phyloP scores from a whole-genome alignment of 2,329 filamentous ascomycete species.

The Plenodomus lindquistii region DNA sequence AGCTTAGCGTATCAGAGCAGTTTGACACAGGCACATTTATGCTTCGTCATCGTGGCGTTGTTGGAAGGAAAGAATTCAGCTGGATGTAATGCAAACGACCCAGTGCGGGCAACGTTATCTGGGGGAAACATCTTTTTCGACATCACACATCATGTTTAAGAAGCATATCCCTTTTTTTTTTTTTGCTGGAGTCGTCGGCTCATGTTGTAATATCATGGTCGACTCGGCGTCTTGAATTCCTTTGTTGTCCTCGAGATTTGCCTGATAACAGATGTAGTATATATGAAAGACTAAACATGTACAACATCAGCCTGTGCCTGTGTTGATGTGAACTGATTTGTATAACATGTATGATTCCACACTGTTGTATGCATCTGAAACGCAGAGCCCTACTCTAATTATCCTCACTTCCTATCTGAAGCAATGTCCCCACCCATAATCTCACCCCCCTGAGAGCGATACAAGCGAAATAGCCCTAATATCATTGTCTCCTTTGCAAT shows the following conservation, averaged over 20 bases:
- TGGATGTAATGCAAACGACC: constrained; percentile 30
- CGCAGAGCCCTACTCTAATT: no score
- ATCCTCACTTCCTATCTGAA: no score
- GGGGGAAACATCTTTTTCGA: not conserved
- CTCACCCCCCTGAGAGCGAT: no score
- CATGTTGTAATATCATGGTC: not conserved
- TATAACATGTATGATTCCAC: no score
- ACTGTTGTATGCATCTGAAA: no score
- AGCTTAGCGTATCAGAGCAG: constrained; percentile 3
- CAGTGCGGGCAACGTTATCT: constrained; percentile 34
- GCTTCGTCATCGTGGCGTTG: not conserved
- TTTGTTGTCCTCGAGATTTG: not conserved
- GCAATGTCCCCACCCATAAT: no score
- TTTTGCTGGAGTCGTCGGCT: not conserved
- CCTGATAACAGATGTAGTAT: no score
- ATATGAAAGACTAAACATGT: no score
- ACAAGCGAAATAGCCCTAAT: no score
- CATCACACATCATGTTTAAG: not conserved
- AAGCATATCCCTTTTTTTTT: not conserved
- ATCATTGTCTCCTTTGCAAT: no score
- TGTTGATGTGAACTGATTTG: no score
- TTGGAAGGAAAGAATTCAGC: constrained; percentile 5
- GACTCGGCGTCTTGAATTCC: not conserved
- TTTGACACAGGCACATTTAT: not conserved
- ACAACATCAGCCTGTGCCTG: no score